Percentiles rank a stretch among this genome's conserved stretches.
Evolutionary conservation across 139 green algal species (phyloP).

Genomic region (Closterium sp.): DNA sequence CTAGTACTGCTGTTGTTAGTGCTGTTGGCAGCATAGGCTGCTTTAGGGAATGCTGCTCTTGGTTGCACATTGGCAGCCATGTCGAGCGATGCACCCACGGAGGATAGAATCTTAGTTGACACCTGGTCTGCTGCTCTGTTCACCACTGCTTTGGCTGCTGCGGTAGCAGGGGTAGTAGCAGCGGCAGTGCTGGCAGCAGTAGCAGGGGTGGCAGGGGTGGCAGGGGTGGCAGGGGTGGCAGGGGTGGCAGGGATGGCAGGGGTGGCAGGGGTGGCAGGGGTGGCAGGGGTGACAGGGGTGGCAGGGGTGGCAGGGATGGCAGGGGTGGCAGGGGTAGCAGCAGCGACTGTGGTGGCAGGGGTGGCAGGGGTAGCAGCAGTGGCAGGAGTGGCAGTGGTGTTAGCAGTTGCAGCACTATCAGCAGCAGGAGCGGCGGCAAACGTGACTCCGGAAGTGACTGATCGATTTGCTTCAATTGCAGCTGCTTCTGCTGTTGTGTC

Average conservation of each 20-base stretch:
- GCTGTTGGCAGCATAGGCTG: not conserved
- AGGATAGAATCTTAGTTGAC: not conserved
- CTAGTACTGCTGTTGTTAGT: not conserved
- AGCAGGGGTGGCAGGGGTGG: not conserved
- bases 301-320: not conserved
- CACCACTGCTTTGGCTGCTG: too few relatives aligned
- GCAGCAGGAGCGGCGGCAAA: too few relatives aligned
- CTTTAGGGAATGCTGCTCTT: not conserved
- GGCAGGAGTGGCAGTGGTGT: not conserved
- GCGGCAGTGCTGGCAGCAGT: not conserved
- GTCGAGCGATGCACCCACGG: not conserved
- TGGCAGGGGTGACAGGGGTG: too few relatives aligned
- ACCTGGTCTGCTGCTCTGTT: not conserved
- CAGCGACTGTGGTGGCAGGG: not conserved
- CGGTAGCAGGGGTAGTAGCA: not conserved
- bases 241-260: too few relatives aligned
- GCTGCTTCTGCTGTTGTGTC: not conserved
- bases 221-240: too few relatives aligned
- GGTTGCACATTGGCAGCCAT: too few relatives aligned
- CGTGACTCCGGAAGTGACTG: too few relatives aligned
- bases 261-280: too few relatives aligned
- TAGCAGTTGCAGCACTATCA: too few relatives aligned
- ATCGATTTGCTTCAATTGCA: not conserved
- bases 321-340: too few relatives aligned
- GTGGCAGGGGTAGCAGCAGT: not conserved